A percentile compares a stretch with the other conserved stretches of the same genome.
phyloP scores from a whole-genome alignment of 1,284 basidiomycete genomes.

The Tetrapyrgos nigripes region DNA sequence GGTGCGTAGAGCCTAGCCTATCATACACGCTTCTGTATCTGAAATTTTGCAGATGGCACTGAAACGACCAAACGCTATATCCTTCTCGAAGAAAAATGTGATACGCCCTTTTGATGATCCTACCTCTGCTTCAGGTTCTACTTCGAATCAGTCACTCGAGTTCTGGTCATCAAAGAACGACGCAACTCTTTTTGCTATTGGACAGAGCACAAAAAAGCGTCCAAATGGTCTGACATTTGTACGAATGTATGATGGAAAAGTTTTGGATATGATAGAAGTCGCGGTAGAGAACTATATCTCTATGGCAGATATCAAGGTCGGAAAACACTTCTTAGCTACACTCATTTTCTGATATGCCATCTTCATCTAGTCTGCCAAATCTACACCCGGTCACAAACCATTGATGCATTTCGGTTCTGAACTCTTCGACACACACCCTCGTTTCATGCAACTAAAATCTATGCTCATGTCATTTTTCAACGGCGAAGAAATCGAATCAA shows the following conservation, averaged over 20 bases:
- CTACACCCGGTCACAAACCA: slow-evolving; percentile 90
- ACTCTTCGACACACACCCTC: slow-evolving; percentile 91
- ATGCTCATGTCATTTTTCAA: slow-evolving; percentile 92
- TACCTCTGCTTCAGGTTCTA: slow-evolving; percentile 13
- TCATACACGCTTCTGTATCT: not conserved
- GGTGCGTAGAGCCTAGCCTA: slow-evolving; percentile 53
- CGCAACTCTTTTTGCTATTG: slow-evolving; percentile 90
- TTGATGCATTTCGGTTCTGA: slow-evolving; percentile 96
- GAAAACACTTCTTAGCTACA: slow-evolving; percentile 25
- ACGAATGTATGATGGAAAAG: slow-evolving; percentile 86
- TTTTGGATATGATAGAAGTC: slow-evolving; percentile 96
- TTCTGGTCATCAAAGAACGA: slow-evolving; percentile 98
- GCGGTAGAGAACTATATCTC: slow-evolving; percentile 83
- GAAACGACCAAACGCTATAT: slow-evolving; percentile 88
- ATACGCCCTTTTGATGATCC: slow-evolving; percentile 92
- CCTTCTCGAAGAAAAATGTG: slow-evolving; percentile 95
- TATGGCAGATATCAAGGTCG: slow-evolving; percentile 87
- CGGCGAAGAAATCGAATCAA: slow-evolving; percentile 83
- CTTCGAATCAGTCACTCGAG: slow-evolving; percentile 72
- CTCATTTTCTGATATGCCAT: not conserved
- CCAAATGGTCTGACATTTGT: slow-evolving; percentile 90
- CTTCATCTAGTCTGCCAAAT: slow-evolving; percentile 77
- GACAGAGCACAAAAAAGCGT: slow-evolving; percentile 94
- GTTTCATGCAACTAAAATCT: slow-evolving; percentile 92
- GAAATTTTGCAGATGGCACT: slow-evolving; percentile 75